Base-by-base conservation (phyloP, 2,329 filamentous ascomycete species). In the Fusarium sp. region DNA sequence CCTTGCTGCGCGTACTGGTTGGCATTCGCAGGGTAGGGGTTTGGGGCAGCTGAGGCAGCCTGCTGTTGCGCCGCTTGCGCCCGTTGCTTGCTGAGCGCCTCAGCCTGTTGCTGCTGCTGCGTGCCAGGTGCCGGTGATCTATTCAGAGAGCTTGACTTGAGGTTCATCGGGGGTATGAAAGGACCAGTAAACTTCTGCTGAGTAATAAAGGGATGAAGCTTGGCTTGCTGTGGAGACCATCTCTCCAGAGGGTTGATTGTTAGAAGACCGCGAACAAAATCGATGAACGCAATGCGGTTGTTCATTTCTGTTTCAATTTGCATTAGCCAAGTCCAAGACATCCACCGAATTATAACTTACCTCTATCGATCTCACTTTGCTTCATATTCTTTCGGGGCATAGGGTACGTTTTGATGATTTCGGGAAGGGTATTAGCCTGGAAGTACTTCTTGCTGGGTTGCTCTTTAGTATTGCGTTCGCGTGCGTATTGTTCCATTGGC, bases 301-400 rank as follows among this genome's bases (percentile, higher is more conserved):
- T 96, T 97, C 91, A 99, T 97, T 90, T 99, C 96, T 99, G 77
- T 18, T 62, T 75, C 59, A 77, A 15, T 65, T 67, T 57, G 74
- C 68, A 31, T 26, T 13, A 11, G 36, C 44, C n/a, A 47, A 12
- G 38, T 13, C n/a, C 30, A 37, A 12, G 3, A 18, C 9, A 18
- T 33, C 4, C 11, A 33, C 12, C 18, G 3, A 36, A 11, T 40
- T 23, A 12, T n/a, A 18, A 18, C 74, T 38, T 84, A 97, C 96
- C 96, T 92, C 96, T 85, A 75, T 99, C 96, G 70, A 99, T 91
- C 81, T 99, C 96, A 72, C 89, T 92, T 79, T 92, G 94, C 83
- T 99, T 99, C 96, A 99, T 99, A 76, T 97, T 97, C 83, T 99
- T 99, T 75, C 96, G 88, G 47, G 96, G 96, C 95, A 99, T 97